These are phyloP conservation scores for Chaetomium globosum DNA, from an alignment of 2,329 filamentous ascomycete species.

Conservation along the genomic window DNA sequence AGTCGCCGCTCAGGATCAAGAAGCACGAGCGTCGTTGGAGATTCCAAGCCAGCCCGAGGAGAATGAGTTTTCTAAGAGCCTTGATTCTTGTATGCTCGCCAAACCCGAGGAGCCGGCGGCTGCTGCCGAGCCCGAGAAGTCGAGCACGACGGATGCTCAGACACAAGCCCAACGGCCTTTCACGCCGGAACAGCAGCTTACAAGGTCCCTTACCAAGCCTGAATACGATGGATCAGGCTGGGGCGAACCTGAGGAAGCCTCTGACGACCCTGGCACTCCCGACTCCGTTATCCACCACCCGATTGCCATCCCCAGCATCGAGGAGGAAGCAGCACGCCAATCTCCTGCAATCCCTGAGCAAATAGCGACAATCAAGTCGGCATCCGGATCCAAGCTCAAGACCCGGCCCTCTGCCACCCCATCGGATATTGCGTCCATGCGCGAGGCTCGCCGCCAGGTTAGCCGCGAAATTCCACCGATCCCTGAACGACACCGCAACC, in stretches of 20 bases:
- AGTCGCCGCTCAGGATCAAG: slow-evolving; percentile 12
- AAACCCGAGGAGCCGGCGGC: slow-evolving; percentile 46
- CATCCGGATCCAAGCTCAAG: slow-evolving; percentile 82
- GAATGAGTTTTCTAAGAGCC: slow-evolving; percentile 46
- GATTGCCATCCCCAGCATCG: slow-evolving; percentile 54
- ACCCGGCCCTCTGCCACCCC: slow-evolving; percentile 86
- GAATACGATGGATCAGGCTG: slow-evolving; percentile 67
- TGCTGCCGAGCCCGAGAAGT: slow-evolving; percentile 43
- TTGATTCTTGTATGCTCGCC: slow-evolving; percentile 53
- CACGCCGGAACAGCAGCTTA: slow-evolving; percentile 53
- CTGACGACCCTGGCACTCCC: slow-evolving; percentile 71
- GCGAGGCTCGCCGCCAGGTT: slow-evolving; percentile 80
- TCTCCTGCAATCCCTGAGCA: slow-evolving; percentile 75
- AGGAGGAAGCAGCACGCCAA: slow-evolving; percentile 51
- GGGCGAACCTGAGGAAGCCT: slow-evolving; percentile 59
- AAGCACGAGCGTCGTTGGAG: slow-evolving; percentile 16
- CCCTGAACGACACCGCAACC: slow-evolving; percentile 61
- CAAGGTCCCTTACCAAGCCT: slow-evolving; percentile 53
- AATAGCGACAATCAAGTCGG: slow-evolving; percentile 80
- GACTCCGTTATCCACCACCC: slow-evolving; percentile 88
- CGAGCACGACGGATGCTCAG: slow-evolving; percentile 45
- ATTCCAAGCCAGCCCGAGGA: slow-evolving; percentile 32
- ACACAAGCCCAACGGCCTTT: slow-evolving; percentile 47
- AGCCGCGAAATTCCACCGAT: slow-evolving; percentile 73
- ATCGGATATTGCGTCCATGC: slow-evolving; percentile 80